Evolutionary conservation across 1,284 basidiomycete species (phyloP).

Genomic region (Rhodotorula sp.): DNA sequence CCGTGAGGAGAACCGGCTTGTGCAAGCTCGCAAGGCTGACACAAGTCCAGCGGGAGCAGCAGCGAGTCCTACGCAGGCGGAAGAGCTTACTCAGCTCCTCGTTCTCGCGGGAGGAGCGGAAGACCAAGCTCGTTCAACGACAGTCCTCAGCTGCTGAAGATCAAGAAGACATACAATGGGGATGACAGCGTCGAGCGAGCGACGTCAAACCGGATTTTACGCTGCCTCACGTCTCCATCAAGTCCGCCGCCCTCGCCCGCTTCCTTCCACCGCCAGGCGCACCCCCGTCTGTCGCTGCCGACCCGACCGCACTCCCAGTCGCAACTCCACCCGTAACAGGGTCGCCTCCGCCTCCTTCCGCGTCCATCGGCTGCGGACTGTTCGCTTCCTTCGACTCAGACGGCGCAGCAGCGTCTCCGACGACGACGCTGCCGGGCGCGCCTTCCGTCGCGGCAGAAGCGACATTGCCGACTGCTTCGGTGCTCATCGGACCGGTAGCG

Average conservation of each 20-base stretch:
- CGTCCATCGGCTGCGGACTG: not conserved
- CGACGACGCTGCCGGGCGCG: slow-evolving; percentile 23
- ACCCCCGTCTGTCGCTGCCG: not conserved
- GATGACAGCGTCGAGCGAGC: not conserved
- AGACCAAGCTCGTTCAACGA: not conserved
- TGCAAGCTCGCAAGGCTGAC: too few species aligned
- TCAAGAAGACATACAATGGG: not conserved
- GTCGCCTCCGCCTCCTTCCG: slow-evolving; percentile 29
- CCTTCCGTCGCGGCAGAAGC: slow-evolving; percentile 23
- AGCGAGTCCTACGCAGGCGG: not conserved
- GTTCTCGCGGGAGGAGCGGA: too few species aligned
- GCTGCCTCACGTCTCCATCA: slow-evolving; percentile 41
- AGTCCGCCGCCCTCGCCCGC: slow-evolving; percentile 52
- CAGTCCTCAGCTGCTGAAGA: not conserved
- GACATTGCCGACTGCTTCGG: slow-evolving; percentile 17
- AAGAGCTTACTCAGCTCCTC: too few species aligned
- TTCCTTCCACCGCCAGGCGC: slow-evolving; percentile 42
- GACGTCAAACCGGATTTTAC: not conserved
- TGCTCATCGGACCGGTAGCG: slow-evolving; percentile 12
- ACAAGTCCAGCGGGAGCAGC: too few species aligned
- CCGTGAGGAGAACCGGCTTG: too few species aligned
- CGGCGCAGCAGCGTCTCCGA: slow-evolving; percentile 4
- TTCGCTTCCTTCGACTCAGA: slow-evolving; percentile 1
- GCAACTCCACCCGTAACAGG: slow-evolving; percentile 14
- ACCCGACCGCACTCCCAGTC: slow-evolving; percentile 7